Percentiles rank a stretch among this genome's conserved stretches.
These are phyloP conservation scores for Drosera spatulata DNA, from an alignment of 179 eudicot species.

Conservation along the genomic window DNA sequence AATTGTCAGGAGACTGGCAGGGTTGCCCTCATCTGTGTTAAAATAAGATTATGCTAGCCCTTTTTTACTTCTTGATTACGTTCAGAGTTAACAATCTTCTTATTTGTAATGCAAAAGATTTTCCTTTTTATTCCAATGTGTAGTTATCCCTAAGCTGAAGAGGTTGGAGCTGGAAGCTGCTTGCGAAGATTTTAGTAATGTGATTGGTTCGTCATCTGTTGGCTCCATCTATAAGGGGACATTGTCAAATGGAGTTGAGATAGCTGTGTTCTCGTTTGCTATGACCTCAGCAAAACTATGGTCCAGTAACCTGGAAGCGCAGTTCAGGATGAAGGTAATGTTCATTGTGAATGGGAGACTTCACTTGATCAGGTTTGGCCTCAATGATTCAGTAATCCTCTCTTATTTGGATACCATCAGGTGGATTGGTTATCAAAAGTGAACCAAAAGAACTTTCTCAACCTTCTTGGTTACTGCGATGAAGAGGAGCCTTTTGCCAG, in stretches of 20 bases:
- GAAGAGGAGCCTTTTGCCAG: slow-evolving; percentile 74
- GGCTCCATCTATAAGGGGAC: slow-evolving; percentile 82
- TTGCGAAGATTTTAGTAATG: slow-evolving; percentile 97
- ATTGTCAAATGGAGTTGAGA: slow-evolving; percentile 75
- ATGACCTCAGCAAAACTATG: slow-evolving; percentile 53
- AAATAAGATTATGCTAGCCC: too few relatives aligned
- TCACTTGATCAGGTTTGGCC: neutral
- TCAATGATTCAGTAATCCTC: neutral
- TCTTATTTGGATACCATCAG: slow-evolving; percentile 28
- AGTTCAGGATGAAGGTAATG: slow-evolving; percentile 63
- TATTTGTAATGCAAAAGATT: too few relatives aligned
- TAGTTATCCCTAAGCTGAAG: slow-evolving; percentile 47
- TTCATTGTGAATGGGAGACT: neutral
- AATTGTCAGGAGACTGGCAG: too few relatives aligned
- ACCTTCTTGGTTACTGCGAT: slow-evolving; percentile 74
- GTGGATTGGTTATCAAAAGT: slow-evolving; percentile 58
- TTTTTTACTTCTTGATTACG: too few relatives aligned
- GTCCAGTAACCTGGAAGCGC: slow-evolving; percentile 51
- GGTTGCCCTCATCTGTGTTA: too few relatives aligned
- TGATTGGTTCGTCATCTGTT: slow-evolving; percentile 52
- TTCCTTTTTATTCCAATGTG: neutral
- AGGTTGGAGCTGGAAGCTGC: slow-evolving; percentile 74
- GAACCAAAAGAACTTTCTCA: slow-evolving; percentile 82
- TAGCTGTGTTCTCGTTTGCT: slow-evolving; percentile 56
- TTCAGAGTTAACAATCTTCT: too few relatives aligned